These are phyloP conservation scores for Fusarium anthophilum DNA, from an alignment of 2,329 filamentous ascomycete genomes.

Conservation along the genomic window DNA sequence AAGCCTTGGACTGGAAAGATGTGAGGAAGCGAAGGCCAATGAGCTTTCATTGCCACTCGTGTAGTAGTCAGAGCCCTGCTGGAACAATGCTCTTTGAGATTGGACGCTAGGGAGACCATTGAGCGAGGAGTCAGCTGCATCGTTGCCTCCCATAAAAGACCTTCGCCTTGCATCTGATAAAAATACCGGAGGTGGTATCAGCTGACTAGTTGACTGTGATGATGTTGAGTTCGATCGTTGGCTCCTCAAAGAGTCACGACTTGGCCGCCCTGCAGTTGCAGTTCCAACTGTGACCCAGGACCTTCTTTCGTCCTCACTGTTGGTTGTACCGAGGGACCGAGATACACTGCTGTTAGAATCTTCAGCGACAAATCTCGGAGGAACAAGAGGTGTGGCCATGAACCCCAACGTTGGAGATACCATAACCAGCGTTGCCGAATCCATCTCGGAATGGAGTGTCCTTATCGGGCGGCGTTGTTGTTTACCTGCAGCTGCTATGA, in stretches of 20 bases:
- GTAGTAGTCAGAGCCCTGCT: slow-evolving; percentile 37
- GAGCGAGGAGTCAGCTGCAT: slow-evolving; percentile 44
- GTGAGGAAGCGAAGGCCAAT: slow-evolving; percentile 45
- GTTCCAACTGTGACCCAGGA: slow-evolving; percentile 50
- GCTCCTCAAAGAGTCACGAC: slow-evolving; percentile 39
- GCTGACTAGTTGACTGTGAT: slow-evolving; percentile 45
- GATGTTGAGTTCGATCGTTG: slow-evolving; percentile 42
- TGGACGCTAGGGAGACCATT: slow-evolving; percentile 40
- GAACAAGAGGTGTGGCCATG: slow-evolving; percentile 37
- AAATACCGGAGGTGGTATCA: slow-evolving; percentile 45
- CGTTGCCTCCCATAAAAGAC: slow-evolving; percentile 43
- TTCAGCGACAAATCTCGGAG: slow-evolving; percentile 38
- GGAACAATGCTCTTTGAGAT: slow-evolving; percentile 28
- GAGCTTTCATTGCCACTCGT: slow-evolving; percentile 49
- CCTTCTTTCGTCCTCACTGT: slow-evolving; percentile 41
- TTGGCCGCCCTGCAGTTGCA: slow-evolving; percentile 35
- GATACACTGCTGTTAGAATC: slow-evolving; percentile 34
- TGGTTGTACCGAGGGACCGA: slow-evolving; percentile 31
- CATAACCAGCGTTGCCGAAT: slow-evolving; percentile 36
- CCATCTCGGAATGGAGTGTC: slow-evolving; percentile 37
- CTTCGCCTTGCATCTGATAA: slow-evolving; percentile 38
- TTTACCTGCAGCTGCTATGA: slow-evolving; percentile 2
- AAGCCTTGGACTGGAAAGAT: slow-evolving; percentile 41
- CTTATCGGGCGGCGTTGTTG: slow-evolving; percentile 24
- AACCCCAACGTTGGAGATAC: slow-evolving; percentile 43